phyloP scores from a whole-genome alignment of 2,329 filamentous ascomycete genomes.

The Cytospora piceae region DNA sequence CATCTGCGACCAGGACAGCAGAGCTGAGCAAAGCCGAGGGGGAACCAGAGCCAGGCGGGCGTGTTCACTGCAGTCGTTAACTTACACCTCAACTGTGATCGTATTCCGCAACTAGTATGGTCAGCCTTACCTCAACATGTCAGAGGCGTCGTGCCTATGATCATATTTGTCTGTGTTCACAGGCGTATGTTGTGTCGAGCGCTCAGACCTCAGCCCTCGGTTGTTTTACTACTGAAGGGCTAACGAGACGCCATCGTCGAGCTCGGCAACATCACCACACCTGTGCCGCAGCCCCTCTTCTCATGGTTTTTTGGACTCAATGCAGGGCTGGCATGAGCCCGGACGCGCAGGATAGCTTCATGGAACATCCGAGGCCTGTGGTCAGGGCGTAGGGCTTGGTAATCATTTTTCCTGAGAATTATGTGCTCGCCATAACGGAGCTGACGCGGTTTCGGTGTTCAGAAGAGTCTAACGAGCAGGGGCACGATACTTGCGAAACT shows the following conservation, averaged over 20 bases:
- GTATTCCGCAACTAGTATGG: not conserved
- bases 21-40: no score
- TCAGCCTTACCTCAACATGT: not conserved
- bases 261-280: not conserved
- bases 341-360: not conserved
- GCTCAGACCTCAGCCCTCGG: not conserved
- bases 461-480: no score
- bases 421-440: no score
- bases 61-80: not conserved
- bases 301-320: no score
- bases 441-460: not conserved
- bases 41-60: not conserved
- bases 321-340: no score
- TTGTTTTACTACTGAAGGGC: not conserved
- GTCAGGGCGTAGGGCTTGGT: no score
- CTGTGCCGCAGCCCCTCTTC: not conserved
- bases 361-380: not conserved
- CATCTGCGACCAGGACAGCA: no score
- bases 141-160: conserved; percentile 18
- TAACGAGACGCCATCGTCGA: conserved; percentile 5
- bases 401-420: no score
- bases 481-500: no score
- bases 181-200: not conserved
- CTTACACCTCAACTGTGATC: not conserved
- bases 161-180: not conserved